Conservation (phyloP, 257 asterid genomes). For the Jaltomata sinuosa region DNA sequence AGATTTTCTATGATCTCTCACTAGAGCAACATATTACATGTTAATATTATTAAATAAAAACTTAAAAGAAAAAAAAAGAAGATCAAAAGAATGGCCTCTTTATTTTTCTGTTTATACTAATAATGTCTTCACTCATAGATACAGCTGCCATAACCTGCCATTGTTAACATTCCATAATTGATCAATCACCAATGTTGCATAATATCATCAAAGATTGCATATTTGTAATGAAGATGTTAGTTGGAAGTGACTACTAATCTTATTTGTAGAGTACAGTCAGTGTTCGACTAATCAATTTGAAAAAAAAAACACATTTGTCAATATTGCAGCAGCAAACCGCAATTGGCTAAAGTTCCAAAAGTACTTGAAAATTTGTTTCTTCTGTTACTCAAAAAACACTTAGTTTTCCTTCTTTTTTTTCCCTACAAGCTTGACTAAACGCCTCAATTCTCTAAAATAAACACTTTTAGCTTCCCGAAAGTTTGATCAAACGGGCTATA, state of each 20-base stretch:
- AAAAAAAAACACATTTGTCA: too few species aligned
- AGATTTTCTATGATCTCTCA: too few species aligned
- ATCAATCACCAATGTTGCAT: neutral
- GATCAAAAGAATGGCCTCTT: neutral
- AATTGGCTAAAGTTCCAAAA: too few species aligned
- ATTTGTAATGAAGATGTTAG: neutral
- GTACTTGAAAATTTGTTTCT: too few species aligned
- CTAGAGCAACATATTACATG: too few species aligned
- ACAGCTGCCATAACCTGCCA: slow-evolving; percentile 49
- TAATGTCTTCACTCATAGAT: slow-evolving; percentile 7
- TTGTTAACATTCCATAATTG: neutral
- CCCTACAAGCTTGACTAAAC: too few species aligned
- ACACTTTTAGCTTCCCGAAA: neutral
- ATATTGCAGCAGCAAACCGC: too few species aligned
- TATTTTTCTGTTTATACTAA: neutral
- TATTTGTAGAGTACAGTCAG: too few species aligned
- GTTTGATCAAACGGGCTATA: neutral
- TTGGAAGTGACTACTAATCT: too few species aligned
- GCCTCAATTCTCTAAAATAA: neutral
- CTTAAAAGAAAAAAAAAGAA: neutral
- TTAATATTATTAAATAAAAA: neutral
- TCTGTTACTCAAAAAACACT: too few species aligned
- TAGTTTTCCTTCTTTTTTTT: too few species aligned
- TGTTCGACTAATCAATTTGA: too few species aligned
- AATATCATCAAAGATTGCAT: neutral